Evolutionary conservation across 305 asterid genomes (phyloP), one percentile per base, ranked within the genome.

Genomic region (Fraxinus sp.): DNA sequence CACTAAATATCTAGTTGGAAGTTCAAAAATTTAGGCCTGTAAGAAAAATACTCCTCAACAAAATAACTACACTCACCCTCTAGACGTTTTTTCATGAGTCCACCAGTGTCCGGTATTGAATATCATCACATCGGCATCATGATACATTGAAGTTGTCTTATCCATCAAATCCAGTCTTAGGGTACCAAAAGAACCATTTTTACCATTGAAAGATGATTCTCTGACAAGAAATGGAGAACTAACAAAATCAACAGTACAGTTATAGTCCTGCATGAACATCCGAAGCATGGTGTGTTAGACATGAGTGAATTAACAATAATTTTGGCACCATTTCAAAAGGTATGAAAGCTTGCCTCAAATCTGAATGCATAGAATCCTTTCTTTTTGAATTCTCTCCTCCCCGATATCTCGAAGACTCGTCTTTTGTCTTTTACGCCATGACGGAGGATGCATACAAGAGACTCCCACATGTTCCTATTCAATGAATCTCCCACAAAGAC

Each of bases 21-120:
- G 20, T 72, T 37, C 1, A 64, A 9, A 39, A 39, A 18, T 49
- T 8, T 7, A 11, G 37, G 44, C 36, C 18, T 55, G 20, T n/a
- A 80, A 24, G 18, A 24, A 68, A 39, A 13, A 5, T n/a, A 22
- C 57, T 55, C 37, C 71, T 37, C 46, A 20, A 8, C 52, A 36
- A 41, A 74, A 55, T 59, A 18, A 59, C 9, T 1, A 2, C 68
- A 81, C 91, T 89, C 82, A 95, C 99, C 99, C 99, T 57, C 87
- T 90, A 64, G 98, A 91, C 57, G 97, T 95, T 88, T 95, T 95
- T 85, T 95, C 99, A 76, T 95, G 99, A 86, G 99, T 95, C 99
- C 99, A 94, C 98, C 99, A 95, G 82, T 95, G 99, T 32, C 97
- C 99, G 2, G 98, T 95, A 84, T 95, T 94, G 87, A 95, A 95